A percentile compares a stretch with the other conserved stretches of the same genome.
These are phyloP conservation scores for Kwoniella sp. DNA, from an alignment of 768 basidiomycete species.

Conservation along the genomic window DNA sequence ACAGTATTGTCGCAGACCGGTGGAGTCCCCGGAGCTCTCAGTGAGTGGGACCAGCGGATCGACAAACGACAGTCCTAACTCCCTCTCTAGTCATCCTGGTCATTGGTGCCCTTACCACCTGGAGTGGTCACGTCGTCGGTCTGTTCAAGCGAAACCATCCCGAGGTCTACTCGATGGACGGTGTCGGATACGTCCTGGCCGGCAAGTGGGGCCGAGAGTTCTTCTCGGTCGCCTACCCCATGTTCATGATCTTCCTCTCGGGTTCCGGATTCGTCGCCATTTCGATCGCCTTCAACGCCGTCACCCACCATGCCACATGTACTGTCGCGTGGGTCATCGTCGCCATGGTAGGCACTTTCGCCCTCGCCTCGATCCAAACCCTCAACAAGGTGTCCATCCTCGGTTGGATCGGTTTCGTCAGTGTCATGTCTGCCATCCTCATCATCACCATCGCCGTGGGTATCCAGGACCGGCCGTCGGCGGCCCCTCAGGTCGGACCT, in stretches of 20 bases:
- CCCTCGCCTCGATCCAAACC: conserved; percentile 26
- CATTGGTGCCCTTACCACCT: conserved; percentile 26
- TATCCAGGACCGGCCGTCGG: conserved; percentile 25
- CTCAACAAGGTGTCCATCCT: conserved; percentile 19
- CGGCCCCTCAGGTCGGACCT: conserved; percentile 24
- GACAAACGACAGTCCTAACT: neutral
- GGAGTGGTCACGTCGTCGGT: conserved; percentile 26
- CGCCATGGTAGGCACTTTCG: conserved; percentile 20
- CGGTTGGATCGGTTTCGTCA: conserved; percentile 16
- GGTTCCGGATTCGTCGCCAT: conserved; percentile 32
- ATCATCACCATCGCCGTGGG: conserved; percentile 24
- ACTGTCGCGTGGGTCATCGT: conserved; percentile 35
- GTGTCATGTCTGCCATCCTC: conserved; percentile 8
- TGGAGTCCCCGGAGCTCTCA: conserved; percentile 35
- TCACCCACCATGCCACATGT: conserved; percentile 34
- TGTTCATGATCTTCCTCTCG: conserved; percentile 36
- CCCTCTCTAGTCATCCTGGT: conserved; percentile 16
- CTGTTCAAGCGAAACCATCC: conserved; percentile 37
- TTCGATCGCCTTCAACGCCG: conserved; percentile 38
- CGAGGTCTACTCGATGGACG: conserved; percentile 31
- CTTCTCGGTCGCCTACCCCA: conserved; percentile 31
- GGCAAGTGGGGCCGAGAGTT: conserved; percentile 28
- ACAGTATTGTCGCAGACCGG: conserved; percentile 29
- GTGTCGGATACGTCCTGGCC: conserved; percentile 30
- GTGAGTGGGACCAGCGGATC: conserved; percentile 1